Base-by-base conservation (phyloP, 129 eudicot genomes). In the Lonicera japonica region DNA sequence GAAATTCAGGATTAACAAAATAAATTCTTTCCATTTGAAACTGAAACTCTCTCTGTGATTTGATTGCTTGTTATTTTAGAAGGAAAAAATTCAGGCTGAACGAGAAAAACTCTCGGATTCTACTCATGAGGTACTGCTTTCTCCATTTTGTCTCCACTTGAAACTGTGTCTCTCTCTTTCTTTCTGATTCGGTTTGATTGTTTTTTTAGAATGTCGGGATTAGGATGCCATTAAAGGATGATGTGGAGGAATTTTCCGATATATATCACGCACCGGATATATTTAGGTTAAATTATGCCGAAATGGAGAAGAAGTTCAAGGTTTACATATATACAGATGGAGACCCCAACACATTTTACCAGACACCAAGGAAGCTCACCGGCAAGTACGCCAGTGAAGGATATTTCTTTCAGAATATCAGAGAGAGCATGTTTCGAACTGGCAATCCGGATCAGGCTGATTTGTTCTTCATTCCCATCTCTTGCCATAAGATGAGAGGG, bases 401-500 rank as follows among this genome's bases (percentile, higher is more conserved):
- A 0, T 92, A 92, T 11, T 92, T 92, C 54, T 92, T 92, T 25
- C 97, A 91, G 94, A 91, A 91, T 74, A 79, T 91, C 47, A 79
- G 96, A 68, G 96, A 91, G 80, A 75, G 90, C 61, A 62, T 54
- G 53, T 91, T 87, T 56, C 77, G 87, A 5, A 91, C 98, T 0
- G 84, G 87, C 21, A 90, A 87, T 84, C 98, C 98, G n/a, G 88
- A 87, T 84, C 78, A 64, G 54, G 98, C 98, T 39, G 71, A 91
- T 68, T 77, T 91, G 81, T 87, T 91, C 78, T 91, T 91, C 71
- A 84, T 91, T 20, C 98, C 98, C 0, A 84, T 91, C 64, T 91
- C 98, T 0, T 84, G 96, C 64, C 98, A 91, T 72, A 91, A 91
- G 88, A 91, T 91, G 98, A 76, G 98, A 68, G 98, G 98, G 20